Conservation (phyloP, 2,329 filamentous ascomycete species). For the Rhynchosporium graminicola region DNA sequence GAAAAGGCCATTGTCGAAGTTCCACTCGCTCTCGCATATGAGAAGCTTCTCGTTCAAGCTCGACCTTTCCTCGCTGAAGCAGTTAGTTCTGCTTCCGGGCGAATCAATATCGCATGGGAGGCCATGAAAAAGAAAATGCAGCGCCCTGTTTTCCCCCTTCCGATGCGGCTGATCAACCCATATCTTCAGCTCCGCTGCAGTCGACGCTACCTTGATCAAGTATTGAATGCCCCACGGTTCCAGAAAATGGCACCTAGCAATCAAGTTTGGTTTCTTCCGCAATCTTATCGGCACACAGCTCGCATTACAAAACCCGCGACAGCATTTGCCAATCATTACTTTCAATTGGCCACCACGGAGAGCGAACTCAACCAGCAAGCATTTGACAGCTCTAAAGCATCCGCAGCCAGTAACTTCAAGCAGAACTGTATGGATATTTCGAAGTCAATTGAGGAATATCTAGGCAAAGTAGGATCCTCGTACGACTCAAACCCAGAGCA, state of each 20-base stretch:
- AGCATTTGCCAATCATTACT: conserved; percentile 34
- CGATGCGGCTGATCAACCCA: conserved; percentile 40
- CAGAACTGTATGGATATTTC: conserved; percentile 39
- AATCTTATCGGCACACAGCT: not conserved
- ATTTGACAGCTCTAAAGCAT: not conserved
- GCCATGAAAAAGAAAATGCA: conserved; percentile 43
- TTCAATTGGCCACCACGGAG: conserved; percentile 29
- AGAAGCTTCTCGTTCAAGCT: conserved; percentile 20
- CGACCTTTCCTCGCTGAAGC: conserved; percentile 35
- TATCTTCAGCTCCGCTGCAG: conserved; percentile 39
- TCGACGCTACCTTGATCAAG: conserved; percentile 36
- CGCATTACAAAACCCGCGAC: conserved; percentile 10
- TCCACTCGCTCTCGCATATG: not conserved
- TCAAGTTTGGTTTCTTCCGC: not conserved
- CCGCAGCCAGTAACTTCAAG: not conserved
- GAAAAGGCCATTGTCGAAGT: conserved; percentile 48
- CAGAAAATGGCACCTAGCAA: not conserved
- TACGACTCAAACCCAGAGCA: conserved; percentile 51
- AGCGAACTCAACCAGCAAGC: conserved; percentile 23
- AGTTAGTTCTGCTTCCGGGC: conserved; percentile 37
- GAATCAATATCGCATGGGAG: conserved; percentile 44
- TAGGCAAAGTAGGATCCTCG: conserved; percentile 38
- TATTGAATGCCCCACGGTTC: not conserved
- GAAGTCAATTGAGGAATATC: conserved; percentile 42
- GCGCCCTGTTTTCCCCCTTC: conserved; percentile 47